phyloP scores from a whole-genome alignment of 164 flowering plant genomes.

The Nymphaea colorata region DNA sequence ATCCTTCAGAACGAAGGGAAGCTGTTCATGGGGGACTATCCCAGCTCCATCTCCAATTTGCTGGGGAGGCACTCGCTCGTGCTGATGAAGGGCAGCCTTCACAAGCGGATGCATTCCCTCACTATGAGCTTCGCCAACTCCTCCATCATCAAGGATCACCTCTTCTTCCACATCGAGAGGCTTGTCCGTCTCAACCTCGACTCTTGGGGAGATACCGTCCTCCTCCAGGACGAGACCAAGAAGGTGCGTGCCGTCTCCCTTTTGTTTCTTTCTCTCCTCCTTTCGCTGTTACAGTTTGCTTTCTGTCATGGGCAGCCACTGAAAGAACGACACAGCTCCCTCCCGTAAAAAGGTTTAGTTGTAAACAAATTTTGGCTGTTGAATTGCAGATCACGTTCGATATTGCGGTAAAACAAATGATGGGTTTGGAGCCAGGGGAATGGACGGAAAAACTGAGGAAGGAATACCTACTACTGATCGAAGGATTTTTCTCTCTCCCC shows the following conservation, averaged over 20 bases:
- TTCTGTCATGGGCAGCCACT: too few relatives aligned
- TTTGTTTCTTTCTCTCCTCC: not conserved
- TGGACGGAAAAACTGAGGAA: conserved; percentile 82
- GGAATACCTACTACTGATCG: conserved; percentile 76
- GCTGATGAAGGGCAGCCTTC: conserved; percentile 72
- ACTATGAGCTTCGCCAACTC: conserved; percentile 81
- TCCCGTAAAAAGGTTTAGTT: too few relatives aligned
- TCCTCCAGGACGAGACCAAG: conserved; percentile 88
- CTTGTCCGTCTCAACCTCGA: conserved; percentile 48
- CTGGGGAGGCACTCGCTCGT: conserved; percentile 73
- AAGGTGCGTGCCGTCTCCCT: conserved; percentile 36
- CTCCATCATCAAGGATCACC: conserved; percentile 48
- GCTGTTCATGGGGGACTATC: conserved; percentile 76
- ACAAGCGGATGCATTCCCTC: conserved; percentile 85
- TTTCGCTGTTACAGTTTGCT: too few relatives aligned
- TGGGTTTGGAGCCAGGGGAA: conserved; percentile 92
- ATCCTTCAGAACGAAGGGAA: conserved; percentile 85
- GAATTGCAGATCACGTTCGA: conserved; percentile 73
- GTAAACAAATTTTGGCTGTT: not conserved
- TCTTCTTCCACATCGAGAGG: conserved; percentile 67
- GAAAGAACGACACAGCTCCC: too few relatives aligned
- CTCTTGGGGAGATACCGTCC: conserved; percentile 42
- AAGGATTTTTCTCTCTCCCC: conserved; percentile 84
- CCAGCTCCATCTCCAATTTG: conserved; percentile 70
- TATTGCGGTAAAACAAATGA: conserved; percentile 77